Base-by-base conservation (phyloP, 108 stramenopile genomes). In the Discostella stelligeroides region DNA sequence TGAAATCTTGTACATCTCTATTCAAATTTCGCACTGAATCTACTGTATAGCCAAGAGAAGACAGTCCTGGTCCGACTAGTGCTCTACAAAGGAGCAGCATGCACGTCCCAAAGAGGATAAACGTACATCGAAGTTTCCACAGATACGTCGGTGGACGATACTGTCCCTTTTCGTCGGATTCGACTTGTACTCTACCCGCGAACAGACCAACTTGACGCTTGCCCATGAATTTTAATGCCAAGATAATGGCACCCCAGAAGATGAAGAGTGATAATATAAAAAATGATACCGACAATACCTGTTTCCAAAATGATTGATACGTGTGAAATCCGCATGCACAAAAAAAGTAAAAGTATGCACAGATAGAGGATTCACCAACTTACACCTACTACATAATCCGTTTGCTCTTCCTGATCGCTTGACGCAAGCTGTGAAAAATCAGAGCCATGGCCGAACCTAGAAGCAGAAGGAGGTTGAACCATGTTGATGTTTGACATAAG, bases 371-470 rank as follows among this genome's bases (percentile, higher is more conserved):
- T 47, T 46, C 15, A 17, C 12, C 30, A 13, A 64, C 72, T 63
- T 23, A 76, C 67, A 40, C 77, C 77, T 20, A 79, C 63, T 2
- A 79, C 51, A 55, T 79, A 79, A 45, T 79, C 77, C 18, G 55
- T 51, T 61, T 79, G 77, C 27, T 79, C 70, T 12, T 63, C 43
- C 39, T 57, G 72, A 0, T 53, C 51, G 24, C 40, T 64, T 10
- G 72, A 73, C 41, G 47, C 40, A 18, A 73, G 54, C 46, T 64
- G 47, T 13, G 72, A 73, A 43, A 73, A 58, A 14, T 73, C 63
- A 0, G 72, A 73, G 43, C 55, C 55, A 38, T 73, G 63, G 30
- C 72, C 72, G n/a, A 73, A 79, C 38, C 77, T 58, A 30, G 7
- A 66, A 48, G 25, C 11, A 17, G 30, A 66, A 66, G 27, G n/a